Evolutionary conservation across 169 alveolate genomes (phyloP).

Genomic region (Cyclospora cayetanensis): DNA sequence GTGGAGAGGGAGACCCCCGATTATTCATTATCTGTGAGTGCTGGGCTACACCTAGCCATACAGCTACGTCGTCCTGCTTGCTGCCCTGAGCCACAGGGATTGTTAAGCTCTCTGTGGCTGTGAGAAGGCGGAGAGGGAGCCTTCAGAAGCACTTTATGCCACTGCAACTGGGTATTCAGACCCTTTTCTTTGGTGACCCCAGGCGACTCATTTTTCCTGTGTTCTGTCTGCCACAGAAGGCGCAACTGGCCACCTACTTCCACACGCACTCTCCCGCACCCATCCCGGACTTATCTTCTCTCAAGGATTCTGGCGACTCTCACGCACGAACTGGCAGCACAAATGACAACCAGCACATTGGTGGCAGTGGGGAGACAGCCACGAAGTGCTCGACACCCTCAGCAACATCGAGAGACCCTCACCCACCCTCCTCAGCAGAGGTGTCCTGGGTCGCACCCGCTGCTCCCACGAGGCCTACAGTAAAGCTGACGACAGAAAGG

Average conservation of each 20-base stretch:
- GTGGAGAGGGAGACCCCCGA: slow-evolving; percentile 45
- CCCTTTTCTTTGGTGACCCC: background rate
- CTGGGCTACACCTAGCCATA: no score
- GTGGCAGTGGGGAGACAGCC: slow-evolving; percentile 53
- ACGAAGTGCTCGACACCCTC: background rate
- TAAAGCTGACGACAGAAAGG: slow-evolving; percentile 78
- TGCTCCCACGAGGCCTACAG: slow-evolving; percentile 63
- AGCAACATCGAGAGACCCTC: slow-evolving; percentile 34
- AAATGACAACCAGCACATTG: slow-evolving; percentile 50
- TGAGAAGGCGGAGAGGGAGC: no score
- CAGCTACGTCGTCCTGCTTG: no score
- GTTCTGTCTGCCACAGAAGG: background rate
- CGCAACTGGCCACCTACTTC: slow-evolving; percentile 35
- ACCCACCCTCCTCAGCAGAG: background rate
- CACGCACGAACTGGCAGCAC: slow-evolving; percentile 55
- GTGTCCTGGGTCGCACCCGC: slow-evolving; percentile 34
- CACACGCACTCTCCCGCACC: slow-evolving; percentile 59
- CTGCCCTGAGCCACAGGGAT: no score
- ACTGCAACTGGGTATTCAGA: no score
- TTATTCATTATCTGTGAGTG: slow-evolving; percentile 29
- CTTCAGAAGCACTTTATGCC: no score
- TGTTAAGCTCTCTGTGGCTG: no score
- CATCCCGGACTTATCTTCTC: slow-evolving; percentile 29
- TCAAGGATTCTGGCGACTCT: background rate
- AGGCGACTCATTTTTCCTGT: background rate